Conservation (phyloP, 176 grass and related monocot species). For the Oryza rufipogon region DNA sequence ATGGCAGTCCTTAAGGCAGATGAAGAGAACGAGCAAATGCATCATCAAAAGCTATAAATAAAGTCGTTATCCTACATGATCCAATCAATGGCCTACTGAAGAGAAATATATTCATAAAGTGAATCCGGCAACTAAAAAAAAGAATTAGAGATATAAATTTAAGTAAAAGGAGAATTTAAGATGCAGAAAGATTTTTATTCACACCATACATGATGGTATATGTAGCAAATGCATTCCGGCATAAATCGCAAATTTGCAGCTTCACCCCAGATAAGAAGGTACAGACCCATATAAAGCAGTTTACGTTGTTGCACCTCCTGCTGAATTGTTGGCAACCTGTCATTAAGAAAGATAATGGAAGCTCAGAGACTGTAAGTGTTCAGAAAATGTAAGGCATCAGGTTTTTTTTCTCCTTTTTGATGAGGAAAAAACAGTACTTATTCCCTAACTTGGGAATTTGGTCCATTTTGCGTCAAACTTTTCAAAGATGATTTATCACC, state of each 20-base stretch:
- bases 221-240: slow-evolving; percentile 98
- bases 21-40: background rate
- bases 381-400: background rate
- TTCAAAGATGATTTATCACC: slow-evolving; percentile 1
- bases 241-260: slow-evolving; percentile 98
- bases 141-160: background rate
- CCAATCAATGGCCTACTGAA: background rate
- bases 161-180: slow-evolving; percentile 17
- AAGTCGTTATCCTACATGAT: background rate
- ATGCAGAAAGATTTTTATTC: slow-evolving; percentile 9
- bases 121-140: slow-evolving; percentile 17
- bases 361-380: slow-evolving; percentile 14
- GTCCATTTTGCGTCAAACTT: background rate
- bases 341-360: slow-evolving; percentile 32
- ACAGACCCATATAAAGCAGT: slow-evolving; percentile 92
- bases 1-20: background rate
- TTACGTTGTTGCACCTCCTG: slow-evolving; percentile 94
- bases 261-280: slow-evolving; percentile 99
- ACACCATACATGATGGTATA: slow-evolving; percentile 93
- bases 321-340: slow-evolving; percentile 93
- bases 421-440: background rate
- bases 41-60: background rate
- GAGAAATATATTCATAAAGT: background rate
- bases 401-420: background rate
- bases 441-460: background rate